These are phyloP conservation scores for Lachnellula suecica DNA, from an alignment of 2,329 filamentous ascomycete species.

Conservation along the genomic window DNA sequence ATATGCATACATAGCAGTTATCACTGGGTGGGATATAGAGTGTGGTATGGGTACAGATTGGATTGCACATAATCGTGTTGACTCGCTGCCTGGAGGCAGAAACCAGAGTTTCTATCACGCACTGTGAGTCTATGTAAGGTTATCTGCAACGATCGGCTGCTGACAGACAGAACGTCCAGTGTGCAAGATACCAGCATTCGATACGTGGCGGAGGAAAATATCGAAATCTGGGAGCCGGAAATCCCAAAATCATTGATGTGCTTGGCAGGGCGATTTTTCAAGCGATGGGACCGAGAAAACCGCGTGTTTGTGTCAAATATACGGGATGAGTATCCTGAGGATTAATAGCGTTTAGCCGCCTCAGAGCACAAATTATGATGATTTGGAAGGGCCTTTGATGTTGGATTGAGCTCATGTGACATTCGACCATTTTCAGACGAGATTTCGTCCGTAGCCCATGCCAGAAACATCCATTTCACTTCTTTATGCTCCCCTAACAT, in stretches of 20 bases:
- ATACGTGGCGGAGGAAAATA: constrained; percentile 81
- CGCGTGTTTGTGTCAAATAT: constrained; percentile 82
- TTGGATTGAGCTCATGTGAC: no score
- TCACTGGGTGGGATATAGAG: constrained; percentile 76
- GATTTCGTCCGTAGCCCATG: not conserved
- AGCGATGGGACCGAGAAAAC: constrained; percentile 69
- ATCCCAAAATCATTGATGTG: constrained; percentile 61
- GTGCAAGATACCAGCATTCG: constrained; percentile 67
- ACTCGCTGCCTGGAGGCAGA: constrained; percentile 56
- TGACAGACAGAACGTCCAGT: constrained; percentile 41
- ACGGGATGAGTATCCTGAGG: constrained; percentile 80
- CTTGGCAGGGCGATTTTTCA: constrained; percentile 83
- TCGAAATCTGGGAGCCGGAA: constrained; percentile 56
- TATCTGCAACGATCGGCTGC: constrained; percentile 5
- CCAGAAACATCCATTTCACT: not conserved
- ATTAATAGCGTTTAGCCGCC: no score
- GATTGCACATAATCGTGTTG: constrained; percentile 64
- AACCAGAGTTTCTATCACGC: constrained; percentile 81
- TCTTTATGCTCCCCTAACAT: constrained; percentile 4
- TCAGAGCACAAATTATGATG: not conserved
- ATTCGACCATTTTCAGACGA: not conserved
- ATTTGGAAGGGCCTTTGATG: not conserved
- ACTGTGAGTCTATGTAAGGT: constrained; percentile 61
- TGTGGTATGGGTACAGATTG: constrained; percentile 57
- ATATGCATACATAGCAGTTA: constrained; percentile 76